Base-by-base conservation (phyloP, 495 filamentous ascomycete genomes). In the Parachaetomium inaequale region DNA sequence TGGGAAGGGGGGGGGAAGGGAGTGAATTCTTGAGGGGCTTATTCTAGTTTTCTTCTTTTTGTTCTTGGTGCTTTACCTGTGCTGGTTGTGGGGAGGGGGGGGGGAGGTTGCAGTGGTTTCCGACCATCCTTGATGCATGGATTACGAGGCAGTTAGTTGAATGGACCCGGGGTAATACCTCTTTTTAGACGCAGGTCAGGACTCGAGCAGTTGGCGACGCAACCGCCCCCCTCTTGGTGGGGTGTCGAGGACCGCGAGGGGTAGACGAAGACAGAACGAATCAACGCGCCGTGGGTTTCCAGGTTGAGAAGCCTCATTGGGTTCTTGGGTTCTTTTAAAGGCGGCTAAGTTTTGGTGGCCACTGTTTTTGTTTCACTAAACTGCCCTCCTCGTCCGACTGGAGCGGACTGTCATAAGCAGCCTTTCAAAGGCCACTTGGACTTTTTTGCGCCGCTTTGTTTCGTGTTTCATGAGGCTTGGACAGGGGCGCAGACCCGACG, bases 91-190 rank as follows among this genome's bases (percentile, higher is more conserved):
- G 65, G n/a, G n/a, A n/a, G n/a, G n/a, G n/a, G n/a, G n/a, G n/a
- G n/a, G n/a, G 68, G 61, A 63, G 67, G 63, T 69, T 34, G 38
- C 62, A 59, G 57, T 59, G 63, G 43, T 66, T 68, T 63, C 55
- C 40, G 34, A 63, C 52, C 50, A 59, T 63, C 34, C 55, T 61
- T 68, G 53, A 63, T 61, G 61, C 59, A 71, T 68, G 68, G 65
- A 55, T 63, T 68, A 67, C 64, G 71, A 73, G 58, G 68, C 67
- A 68, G 55, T 67, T 68, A 63, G 65, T 56, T 68, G 66, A 70
- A 69, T 70, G 69, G 70, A 70, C 49, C 52, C 42, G 42, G 59
- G 63, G 59, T 46, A 58, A 71, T 71, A 63, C 63, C 67, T 38
- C 61, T 64, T 63, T 51, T 53, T 67, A 19, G 25, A 36, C 7